These are phyloP conservation scores for Emericellopsis cladophorae DNA, from an alignment of 2,329 filamentous ascomycete genomes.

Conservation along the genomic window DNA sequence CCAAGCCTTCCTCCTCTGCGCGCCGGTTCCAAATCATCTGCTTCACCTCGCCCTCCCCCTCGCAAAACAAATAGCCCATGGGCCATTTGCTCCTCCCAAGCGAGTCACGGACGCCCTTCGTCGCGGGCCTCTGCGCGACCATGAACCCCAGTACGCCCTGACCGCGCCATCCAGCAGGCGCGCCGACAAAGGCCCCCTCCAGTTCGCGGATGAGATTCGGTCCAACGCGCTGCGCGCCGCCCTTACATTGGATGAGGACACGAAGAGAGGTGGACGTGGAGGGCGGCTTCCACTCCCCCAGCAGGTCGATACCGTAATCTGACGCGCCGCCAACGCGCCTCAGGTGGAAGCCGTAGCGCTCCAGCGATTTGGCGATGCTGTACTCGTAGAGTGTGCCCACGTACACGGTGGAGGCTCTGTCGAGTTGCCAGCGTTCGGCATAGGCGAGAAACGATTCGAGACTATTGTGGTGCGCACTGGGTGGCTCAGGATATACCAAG, in stretches of 20 bases:
- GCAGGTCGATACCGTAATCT: slow-evolving; percentile 62
- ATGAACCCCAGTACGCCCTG: slow-evolving; percentile 56
- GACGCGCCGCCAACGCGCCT: slow-evolving; percentile 51
- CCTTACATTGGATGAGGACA: slow-evolving; percentile 59
- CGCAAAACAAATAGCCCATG: slow-evolving; percentile 58
- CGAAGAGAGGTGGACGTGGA: slow-evolving; percentile 21
- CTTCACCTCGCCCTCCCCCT: slow-evolving; percentile 39
- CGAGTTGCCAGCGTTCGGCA: slow-evolving; percentile 42
- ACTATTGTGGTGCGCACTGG: slow-evolving; percentile 44
- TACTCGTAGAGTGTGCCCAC: slow-evolving; percentile 72
- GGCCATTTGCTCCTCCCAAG: slow-evolving; percentile 55
- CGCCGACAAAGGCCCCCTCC: slow-evolving; percentile 64
- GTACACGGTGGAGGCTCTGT: slow-evolving; percentile 45
- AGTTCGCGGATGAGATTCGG: slow-evolving; percentile 60
- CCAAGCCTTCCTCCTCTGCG: slow-evolving; percentile 49
- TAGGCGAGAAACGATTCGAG: slow-evolving; percentile 54
- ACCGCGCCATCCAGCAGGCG: slow-evolving; percentile 60
- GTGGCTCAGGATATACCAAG: slow-evolving; percentile 29
- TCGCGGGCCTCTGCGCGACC: slow-evolving; percentile 56
- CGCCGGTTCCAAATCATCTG: slow-evolving; percentile 64
- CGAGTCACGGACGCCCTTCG: slow-evolving; percentile 65
- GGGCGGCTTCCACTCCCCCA: slow-evolving; percentile 57
- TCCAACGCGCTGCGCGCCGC: slow-evolving; percentile 32
- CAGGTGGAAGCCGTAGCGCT: slow-evolving; percentile 50
- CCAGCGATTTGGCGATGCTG: slow-evolving; percentile 42